Evolutionary conservation across 2,329 filamentous ascomycete genomes (phyloP), one percentile per base, ranked within the genome.

Genomic region (Lasiodiplodia theobromae): DNA sequence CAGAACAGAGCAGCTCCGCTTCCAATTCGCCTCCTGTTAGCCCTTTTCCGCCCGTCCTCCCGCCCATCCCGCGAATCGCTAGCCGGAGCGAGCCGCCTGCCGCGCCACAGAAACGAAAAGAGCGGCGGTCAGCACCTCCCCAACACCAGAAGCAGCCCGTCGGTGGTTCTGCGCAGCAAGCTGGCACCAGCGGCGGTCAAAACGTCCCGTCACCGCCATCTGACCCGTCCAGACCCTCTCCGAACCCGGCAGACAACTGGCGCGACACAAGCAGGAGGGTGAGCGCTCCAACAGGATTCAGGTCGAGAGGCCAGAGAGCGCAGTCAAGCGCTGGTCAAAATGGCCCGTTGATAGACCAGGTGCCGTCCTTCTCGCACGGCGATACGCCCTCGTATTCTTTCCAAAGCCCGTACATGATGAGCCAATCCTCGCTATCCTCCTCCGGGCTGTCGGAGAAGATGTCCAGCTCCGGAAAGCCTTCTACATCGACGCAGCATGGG

Each of bases 31-130:
- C 78, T 56, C 79, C 79, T 67, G 74, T 81, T 58, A 78, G 76
- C 69, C 77, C 78, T 6, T 78, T 71, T 44, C 79, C 79, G 21
- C 79, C 79, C 16, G 74, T 77, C 66, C 74, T 81, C 25, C 79
- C 79, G 11, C 79, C 79, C 57, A 80, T 81, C 60, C 72, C 78
- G 44, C 77, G 79, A 69, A 73, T 81, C 23, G 77, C 77, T 66
- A 80, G 77, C 34, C 76, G 74, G 71, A 71, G 76, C 37, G 73
- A 77, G 58, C 54, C 52, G 23, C 57, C 65, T 2, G 37, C 23
- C 23, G 23, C 28, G 28, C 68, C 51, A 31, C 54, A 58, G 25
- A 57, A 56, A 40, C 58, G 58, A 25, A 63, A 49, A 8, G 5
- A 63, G 28, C 40, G 58, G 25, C 58, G 58, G 16, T 63, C 58